A percentile compares a stretch with the other conserved stretches of the same genome.
phyloP scores from a whole-genome alignment of 208 protist genomes.

The Wallacemonas sp. region DNA sequence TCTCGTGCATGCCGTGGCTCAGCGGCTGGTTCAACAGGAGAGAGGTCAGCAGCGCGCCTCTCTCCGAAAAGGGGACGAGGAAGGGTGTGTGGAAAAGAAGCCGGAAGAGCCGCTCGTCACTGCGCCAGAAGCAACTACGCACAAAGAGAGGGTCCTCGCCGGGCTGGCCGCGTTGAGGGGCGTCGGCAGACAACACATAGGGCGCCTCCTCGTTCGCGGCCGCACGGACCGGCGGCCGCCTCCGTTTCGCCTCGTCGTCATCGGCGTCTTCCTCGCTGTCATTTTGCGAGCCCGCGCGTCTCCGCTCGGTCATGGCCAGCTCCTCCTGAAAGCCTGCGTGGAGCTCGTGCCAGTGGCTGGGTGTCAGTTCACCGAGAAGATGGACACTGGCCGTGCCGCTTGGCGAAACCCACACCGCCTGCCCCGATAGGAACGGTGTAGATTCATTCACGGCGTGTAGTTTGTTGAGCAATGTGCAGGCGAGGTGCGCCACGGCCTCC shows the following conservation, averaged over 20 bases:
- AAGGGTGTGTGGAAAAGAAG: slow-evolving; percentile 75
- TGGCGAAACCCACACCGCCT: slow-evolving; percentile 62
- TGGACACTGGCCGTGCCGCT: slow-evolving; percentile 17
- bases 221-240: too few relatives aligned
- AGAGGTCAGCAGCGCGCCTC: slow-evolving; percentile 57
- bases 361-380: slow-evolving; percentile 26
- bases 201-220: background rate
- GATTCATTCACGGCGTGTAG: slow-evolving; percentile 75
- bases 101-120: slow-evolving; percentile 49
- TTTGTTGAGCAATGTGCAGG: slow-evolving; percentile 56
- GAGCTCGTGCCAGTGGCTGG: slow-evolving; percentile 35
- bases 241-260: slow-evolving; percentile 14
- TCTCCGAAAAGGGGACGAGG: slow-evolving; percentile 67
- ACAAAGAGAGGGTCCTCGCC: slow-evolving; percentile 48
- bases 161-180: too few relatives aligned
- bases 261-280: slow-evolving; percentile 2
- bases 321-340: background rate
- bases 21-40: slow-evolving; percentile 37
- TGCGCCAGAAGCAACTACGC: slow-evolving; percentile 44
- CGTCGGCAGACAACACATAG: background rate
- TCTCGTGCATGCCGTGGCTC: background rate
- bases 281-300: background rate
- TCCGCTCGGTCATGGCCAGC: background rate
- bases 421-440: slow-evolving; percentile 41
- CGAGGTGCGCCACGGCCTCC: slow-evolving; percentile 73